Evolutionary conservation across 2,329 filamentous ascomycete species (phyloP).

Genomic region (Endothia cerciana): DNA sequence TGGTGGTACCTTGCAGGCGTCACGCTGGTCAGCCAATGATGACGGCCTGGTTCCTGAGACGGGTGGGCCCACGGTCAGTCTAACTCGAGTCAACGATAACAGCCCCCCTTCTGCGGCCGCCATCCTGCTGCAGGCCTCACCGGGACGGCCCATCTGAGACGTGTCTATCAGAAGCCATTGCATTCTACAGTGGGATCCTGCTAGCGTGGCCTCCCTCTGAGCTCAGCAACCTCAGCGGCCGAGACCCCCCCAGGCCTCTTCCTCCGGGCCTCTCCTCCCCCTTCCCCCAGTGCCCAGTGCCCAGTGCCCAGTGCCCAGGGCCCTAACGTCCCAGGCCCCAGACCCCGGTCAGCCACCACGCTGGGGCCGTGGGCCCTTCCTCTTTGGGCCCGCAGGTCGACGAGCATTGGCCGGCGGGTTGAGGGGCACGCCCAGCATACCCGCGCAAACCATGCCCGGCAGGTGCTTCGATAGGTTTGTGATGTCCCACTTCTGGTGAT

Average conservation of each 20-base stretch:
- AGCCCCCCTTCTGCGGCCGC: not conserved
- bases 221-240: too few relatives aligned
- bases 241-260: too few relatives aligned
- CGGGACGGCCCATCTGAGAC: too few relatives aligned
- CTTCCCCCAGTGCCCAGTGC: too few relatives aligned
- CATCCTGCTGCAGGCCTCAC: not conserved
- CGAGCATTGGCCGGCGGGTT: not conserved
- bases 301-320: too few relatives aligned
- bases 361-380: constrained; percentile 10
- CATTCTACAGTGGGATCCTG: too few relatives aligned
- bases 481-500: constrained; percentile 10
- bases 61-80: constrained; percentile 1
- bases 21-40: constrained; percentile 7
- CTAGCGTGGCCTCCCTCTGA: too few relatives aligned
- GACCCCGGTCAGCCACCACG: too few relatives aligned
- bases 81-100: not conserved
- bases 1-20: constrained; percentile 4
- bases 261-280: too few relatives aligned
- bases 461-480: constrained; percentile 1
- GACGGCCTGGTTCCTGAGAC: constrained; percentile 12
- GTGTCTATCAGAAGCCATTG: too few relatives aligned
- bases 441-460: constrained; percentile 1
- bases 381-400: constrained; percentile 4
- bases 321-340: too few relatives aligned
- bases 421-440: not conserved